phyloP scores from a whole-genome alignment of 192 early-diverging fungal species.

The Funneliformis mosseae region DNA sequence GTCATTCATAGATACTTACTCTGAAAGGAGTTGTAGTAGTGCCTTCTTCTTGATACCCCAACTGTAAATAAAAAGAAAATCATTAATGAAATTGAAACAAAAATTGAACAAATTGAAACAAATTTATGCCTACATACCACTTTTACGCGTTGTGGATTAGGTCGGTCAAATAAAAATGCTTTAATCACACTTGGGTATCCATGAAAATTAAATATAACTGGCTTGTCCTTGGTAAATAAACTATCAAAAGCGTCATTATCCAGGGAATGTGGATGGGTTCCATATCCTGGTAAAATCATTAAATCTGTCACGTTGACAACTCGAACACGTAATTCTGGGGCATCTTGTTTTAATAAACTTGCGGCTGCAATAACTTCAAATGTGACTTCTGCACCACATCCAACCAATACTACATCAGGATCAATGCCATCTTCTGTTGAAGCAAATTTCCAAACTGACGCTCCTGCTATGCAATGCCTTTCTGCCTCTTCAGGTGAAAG shows the following conservation, averaged over 20 bases:
- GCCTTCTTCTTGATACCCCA: slow-evolving; percentile 52
- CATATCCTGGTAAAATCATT: slow-evolving; percentile 41
- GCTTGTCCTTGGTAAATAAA: slow-evolving; percentile 42
- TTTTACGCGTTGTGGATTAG: slow-evolving; percentile 21
- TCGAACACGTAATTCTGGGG: slow-evolving; percentile 40
- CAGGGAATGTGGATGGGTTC: slow-evolving; percentile 46
- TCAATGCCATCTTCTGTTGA: slow-evolving; percentile 40
- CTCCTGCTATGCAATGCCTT: slow-evolving; percentile 44
- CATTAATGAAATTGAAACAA: not conserved
- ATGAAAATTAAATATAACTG: slow-evolving; percentile 52
- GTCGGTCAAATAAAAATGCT: slow-evolving; percentile 40
- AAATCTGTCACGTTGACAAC: slow-evolving; percentile 50
- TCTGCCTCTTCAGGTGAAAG: slow-evolving; percentile 43
- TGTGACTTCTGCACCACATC: slow-evolving; percentile 47
- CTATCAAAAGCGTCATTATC: slow-evolving; percentile 39
- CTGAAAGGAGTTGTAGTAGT: slow-evolving; percentile 51
- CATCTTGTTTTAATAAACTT: slow-evolving; percentile 41
- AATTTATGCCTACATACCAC: slow-evolving; percentile 34
- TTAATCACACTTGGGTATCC: slow-evolving; percentile 48
- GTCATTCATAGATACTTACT: not conserved
- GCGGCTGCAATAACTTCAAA: slow-evolving; percentile 50
- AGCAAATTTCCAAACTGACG: slow-evolving; percentile 43
- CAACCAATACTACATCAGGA: slow-evolving; percentile 50
- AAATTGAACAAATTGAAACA: not conserved
- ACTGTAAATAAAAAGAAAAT: slow-evolving; percentile 24